Base-by-base conservation (phyloP, 2,329 filamentous ascomycete species). In the Fusarium keratoplasticum region DNA sequence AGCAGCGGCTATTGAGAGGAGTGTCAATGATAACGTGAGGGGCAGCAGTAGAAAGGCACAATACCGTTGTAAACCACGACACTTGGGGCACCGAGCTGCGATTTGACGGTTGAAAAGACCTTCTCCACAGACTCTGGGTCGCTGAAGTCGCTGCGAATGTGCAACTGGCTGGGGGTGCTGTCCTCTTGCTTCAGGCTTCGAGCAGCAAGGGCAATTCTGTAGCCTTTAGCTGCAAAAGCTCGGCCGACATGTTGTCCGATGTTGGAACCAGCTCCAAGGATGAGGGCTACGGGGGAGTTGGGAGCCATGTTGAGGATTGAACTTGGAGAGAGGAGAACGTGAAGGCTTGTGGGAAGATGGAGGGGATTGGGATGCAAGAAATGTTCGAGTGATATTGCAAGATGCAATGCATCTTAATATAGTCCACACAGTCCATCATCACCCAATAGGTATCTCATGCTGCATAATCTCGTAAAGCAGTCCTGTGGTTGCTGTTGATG, bases 111-210 rank as follows among this genome's bases (percentile, higher is more conserved):
- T 0, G 58, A 25, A 25, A 76, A 76, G 31, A 67, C 50, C 8
- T 61, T 52, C 8, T 40, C 50, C 13, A 75, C 55, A 3, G 65
- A 66, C 2, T 67, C 72, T 8, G 83, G 82, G 14, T 83, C 76
- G 29, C 78, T 69, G 7, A 85, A 81, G 72, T 85, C 83, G 6
- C 79, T 79, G 62, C 79, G 76, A 42, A 86, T 74, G 40, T 81
- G 79, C 38, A 85, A 75, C 27, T 74, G 71, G 18, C 70, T 57
- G 5, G 65, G 18, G 6, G 68, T 76, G 62, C 71, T 75, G 31
- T 80, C 61, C 20, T 70, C 63, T 50, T 70, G 71, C 31, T 76
- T 66, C 7, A 77, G 36, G 2, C 63, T 70, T 22, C 76, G 67
- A 22, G 77, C 67, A 25, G 68, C 73, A 13, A 78, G 55, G 18